Evolutionary conservation across 202 grass and related monocot species (phyloP), one percentile per base, ranked within the genome.

Genomic region (Schoenoplectus tabernaemontani): DNA sequence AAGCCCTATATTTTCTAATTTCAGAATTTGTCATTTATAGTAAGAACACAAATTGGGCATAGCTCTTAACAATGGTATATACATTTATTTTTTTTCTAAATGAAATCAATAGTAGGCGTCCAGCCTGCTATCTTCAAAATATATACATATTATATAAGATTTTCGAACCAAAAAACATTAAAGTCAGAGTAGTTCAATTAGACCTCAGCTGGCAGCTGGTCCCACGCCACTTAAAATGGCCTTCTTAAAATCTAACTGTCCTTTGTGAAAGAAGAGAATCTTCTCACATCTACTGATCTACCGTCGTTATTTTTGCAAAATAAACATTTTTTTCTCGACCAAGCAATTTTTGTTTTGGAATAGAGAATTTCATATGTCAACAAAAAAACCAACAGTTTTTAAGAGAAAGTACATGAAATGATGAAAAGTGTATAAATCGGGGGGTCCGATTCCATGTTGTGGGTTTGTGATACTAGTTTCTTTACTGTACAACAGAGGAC

Each of bases 341-440:
- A 28, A 28, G 28, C 28, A 28, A 28, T 28, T 76, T 76, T 30
- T 19, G 9, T 15, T 24, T 15, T 47, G 22, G 17, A 54, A 75
- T 56, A 56, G 16, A 22, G 3, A 36, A 70, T 10, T 56, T 20
- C 48, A 54, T 54, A 34, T 2, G 23, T 33, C 46, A 33, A 26
- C 19, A 53, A 26, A 74, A 74, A 53, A 22, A 53, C 38, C 6
- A 50, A 32, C 44, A 51, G 43, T 73, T 50, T 73, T 50, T 54
- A 54, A n/a, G 16, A 36, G 26, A 74, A 26, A 54, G 46, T 54
- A 54, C 47, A 74, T 74, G 13, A 54, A 36, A 75, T 75, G 70
- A 53, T 75, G 46, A 54, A 54, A 75, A 75, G 46, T 36, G 47
- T 33, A 70, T 70, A 70, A 70, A 70, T 41, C 42, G 41, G 20